Evolutionary conservation across 352 stramenopile species (phyloP).

Genomic region (Phytophthora pseudosyringae): DNA sequence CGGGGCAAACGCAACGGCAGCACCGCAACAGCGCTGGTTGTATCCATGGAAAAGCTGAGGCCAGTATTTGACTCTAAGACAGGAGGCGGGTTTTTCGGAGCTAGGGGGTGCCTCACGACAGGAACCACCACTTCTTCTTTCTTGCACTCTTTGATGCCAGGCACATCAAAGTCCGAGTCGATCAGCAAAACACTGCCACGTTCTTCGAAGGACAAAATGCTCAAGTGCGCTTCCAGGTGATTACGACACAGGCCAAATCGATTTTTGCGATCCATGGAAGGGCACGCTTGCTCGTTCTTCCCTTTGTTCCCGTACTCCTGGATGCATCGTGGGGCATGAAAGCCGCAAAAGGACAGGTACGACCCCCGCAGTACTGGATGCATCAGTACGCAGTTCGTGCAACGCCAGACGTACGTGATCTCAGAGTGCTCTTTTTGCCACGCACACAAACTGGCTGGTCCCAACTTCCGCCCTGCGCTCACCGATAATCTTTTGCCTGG

Average conservation of each 20-base stretch:
- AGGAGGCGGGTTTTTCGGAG: slow-evolving; percentile 53
- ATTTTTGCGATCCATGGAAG: slow-evolving; percentile 60
- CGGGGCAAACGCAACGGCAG: slow-evolving; percentile 12
- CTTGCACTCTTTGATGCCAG: slow-evolving; percentile 64
- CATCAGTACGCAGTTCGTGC: slow-evolving; percentile 62
- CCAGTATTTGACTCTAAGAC: neutral
- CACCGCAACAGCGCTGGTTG: slow-evolving; percentile 25
- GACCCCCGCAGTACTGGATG: slow-evolving; percentile 59
- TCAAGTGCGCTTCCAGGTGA: slow-evolving; percentile 71
- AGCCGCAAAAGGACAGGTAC: slow-evolving; percentile 72
- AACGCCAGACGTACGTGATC: slow-evolving; percentile 61
- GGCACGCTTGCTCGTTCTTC: slow-evolving; percentile 43
- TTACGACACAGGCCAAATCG: slow-evolving; percentile 74
- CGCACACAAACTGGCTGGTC: slow-evolving; percentile 39
- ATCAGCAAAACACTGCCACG: slow-evolving; percentile 48
- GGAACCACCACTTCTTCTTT: slow-evolving; percentile 29
- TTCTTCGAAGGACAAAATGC: slow-evolving; percentile 54
- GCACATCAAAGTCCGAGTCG: slow-evolving; percentile 71
- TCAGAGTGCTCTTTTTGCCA: slow-evolving; percentile 74
- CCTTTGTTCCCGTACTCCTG: slow-evolving; percentile 60
- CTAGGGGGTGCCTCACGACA: slow-evolving; percentile 52
- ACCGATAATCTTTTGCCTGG: neutral
- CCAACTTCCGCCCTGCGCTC: slow-evolving; percentile 7
- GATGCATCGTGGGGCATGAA: slow-evolving; percentile 65
- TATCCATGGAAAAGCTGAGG: slow-evolving; percentile 19